phyloP scores from a whole-genome alignment of 2,329 filamentous ascomycete genomes.

The Didymella keratinophila region DNA sequence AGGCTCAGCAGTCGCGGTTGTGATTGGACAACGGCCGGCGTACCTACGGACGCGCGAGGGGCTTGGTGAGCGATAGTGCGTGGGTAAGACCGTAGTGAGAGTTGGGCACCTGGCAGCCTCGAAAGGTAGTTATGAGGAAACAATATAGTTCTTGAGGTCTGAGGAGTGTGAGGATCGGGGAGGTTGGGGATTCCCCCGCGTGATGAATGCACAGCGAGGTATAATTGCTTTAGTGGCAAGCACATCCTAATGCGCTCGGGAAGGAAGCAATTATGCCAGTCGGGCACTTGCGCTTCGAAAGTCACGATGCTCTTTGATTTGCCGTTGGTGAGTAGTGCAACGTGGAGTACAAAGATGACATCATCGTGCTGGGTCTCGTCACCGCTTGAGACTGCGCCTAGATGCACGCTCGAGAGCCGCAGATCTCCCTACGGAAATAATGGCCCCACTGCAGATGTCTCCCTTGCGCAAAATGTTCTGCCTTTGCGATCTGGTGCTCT shows the following conservation, averaged over 20 bases:
- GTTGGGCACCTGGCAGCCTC: slow-evolving; percentile 18
- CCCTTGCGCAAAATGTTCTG: neutral
- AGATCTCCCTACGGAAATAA: slow-evolving; percentile 5
- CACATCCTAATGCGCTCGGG: slow-evolving; percentile 3
- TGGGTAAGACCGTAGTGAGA: slow-evolving; percentile 23
- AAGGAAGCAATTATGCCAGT: slow-evolving; percentile 19
- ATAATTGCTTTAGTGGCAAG: slow-evolving; percentile 13
- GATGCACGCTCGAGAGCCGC: slow-evolving; percentile 2
- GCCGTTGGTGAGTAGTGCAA: slow-evolving; percentile 3
- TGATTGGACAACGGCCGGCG: slow-evolving; percentile 43
- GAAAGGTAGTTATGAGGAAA: slow-evolving; percentile 15
- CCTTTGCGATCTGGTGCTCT: neutral
- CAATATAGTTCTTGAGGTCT: slow-evolving; percentile 20
- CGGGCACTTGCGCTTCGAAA: slow-evolving; percentile 14
- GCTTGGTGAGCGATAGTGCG: slow-evolving; percentile 37
- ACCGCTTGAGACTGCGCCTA: slow-evolving; percentile 8
- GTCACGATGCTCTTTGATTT: slow-evolving; percentile 20
- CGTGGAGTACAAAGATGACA: slow-evolving; percentile 12
- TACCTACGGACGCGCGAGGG: slow-evolving; percentile 25
- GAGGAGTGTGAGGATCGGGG: slow-evolving; percentile 7
- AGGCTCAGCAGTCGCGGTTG: slow-evolving; percentile 25
- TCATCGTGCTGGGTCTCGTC: slow-evolving; percentile 10
- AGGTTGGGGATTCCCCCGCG: slow-evolving; percentile 6
- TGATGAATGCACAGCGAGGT: slow-evolving; percentile 6
- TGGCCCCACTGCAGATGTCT: neutral